Evolutionary conservation across 2,329 filamentous ascomycete species (phyloP), one percentile per base, ranked within the genome.

Genomic region (Alternaria hordeiaustralica): DNA sequence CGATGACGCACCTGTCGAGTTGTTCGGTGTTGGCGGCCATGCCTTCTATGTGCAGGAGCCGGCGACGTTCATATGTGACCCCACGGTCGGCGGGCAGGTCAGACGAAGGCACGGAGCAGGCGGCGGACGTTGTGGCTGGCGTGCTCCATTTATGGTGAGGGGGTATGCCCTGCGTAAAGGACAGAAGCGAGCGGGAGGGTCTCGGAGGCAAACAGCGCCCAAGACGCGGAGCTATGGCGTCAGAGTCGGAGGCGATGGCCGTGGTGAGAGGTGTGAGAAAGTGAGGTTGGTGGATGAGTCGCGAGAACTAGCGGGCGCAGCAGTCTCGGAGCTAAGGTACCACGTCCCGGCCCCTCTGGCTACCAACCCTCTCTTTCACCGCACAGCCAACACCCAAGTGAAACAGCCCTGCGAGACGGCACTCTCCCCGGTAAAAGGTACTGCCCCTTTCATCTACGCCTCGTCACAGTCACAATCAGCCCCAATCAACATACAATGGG

Each of bases 91-190:
- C 80, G 78, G 81, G 79, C 79, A 82, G 82, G 85, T 87, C 87
- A 89, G 81, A 87, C 86, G 78, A 83, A 82, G 81, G 83, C 83
- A 82, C 83, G 82, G 75, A 82, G 81, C 76, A 83, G 80, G 70
- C 70, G 75, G 80, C 80, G 79, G 78, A 77, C 79, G 80, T 77
- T 75, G 77, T 80, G 78, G 78, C 81, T 81, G 82, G 79, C 81
- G 82, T 82, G 80, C 86, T 87, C 86, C 86, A 88, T 87, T 86
- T 86, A 87, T 87, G 80, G 82, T 72, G 71, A 68, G 64, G 66
- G 53, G 56, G 64, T 66, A 51, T 75, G 71, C 73, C 74, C 75
- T 74, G 65, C 60, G 67, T 67, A 57, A 60, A 72, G 78, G 77
- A 76, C 78, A 77, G 74, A 71, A 73, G 71, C 67, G 62, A 68